A percentile compares a stretch with the other conserved stretches of the same genome.
Evolutionary conservation across 768 basidiomycete genomes (phyloP).

Genomic region (Tulasnella sp.): DNA sequence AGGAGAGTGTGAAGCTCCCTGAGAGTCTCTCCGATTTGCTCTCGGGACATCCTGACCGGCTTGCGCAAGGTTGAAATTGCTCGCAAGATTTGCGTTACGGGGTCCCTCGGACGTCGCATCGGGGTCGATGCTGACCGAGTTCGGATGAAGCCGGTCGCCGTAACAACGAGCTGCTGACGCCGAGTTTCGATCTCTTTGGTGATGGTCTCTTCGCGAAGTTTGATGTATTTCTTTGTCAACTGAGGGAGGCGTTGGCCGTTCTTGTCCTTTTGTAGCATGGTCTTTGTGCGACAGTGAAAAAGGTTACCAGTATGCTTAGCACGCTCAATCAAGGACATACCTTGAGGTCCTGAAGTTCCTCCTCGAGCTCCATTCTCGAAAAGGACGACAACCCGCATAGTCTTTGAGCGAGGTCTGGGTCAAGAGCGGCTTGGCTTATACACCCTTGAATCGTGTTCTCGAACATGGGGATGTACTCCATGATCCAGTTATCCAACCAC

Average conservation of each 20-base stretch:
- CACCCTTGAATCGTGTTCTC: not conserved
- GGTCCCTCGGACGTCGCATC: not conserved
- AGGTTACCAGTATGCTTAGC: not conserved
- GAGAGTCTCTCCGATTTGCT: not conserved
- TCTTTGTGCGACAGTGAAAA: not conserved
- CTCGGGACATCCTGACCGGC: not conserved
- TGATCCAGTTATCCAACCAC: not conserved
- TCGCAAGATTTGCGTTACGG: not conserved
- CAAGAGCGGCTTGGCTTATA: not conserved
- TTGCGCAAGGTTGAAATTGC: not conserved
- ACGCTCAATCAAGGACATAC: not conserved
- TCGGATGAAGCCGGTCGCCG: not conserved
- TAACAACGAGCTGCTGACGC: not conserved
- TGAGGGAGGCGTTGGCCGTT: not conserved
- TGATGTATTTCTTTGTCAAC: not conserved
- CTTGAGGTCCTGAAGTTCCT: not conserved
- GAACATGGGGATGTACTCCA: constrained; percentile 2
- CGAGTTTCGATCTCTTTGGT: not conserved
- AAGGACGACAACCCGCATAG: not conserved
- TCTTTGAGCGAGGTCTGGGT: not conserved
- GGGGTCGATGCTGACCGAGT: not conserved
- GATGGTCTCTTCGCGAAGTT: not conserved
- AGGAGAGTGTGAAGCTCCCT: not conserved
- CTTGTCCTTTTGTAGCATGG: not conserved
- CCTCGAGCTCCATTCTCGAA: not conserved